Conservation (phyloP, 208 protist genomes). For the Trichomonas gallinae region DNA sequence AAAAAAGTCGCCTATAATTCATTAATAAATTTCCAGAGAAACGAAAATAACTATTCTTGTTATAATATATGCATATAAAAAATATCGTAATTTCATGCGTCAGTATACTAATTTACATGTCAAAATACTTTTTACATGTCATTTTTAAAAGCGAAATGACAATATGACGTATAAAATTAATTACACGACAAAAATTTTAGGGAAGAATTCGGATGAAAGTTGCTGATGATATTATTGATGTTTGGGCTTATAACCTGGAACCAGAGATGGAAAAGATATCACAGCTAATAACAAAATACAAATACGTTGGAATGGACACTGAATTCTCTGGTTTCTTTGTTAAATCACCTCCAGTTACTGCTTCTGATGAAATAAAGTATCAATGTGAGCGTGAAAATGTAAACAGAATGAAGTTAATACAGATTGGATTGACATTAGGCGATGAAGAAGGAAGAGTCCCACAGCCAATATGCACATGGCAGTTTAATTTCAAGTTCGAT, state of each 20-base stretch:
- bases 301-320: conserved; percentile 86
- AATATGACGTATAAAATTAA: neutral
- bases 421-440: conserved; percentile 89
- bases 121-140: too few species aligned
- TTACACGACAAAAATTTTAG: too few species aligned
- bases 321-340: conserved; percentile 90
- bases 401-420: conserved; percentile 94
- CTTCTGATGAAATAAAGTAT: neutral
- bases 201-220: neutral
- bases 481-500: conserved; percentile 97
- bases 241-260: conserved; percentile 85
- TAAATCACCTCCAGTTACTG: neutral
- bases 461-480: conserved; percentile 76
- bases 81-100: too few species aligned
- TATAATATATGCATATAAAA: too few species aligned
- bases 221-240: conserved; percentile 54
- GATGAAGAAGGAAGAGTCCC: conserved; percentile 81
- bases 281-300: conserved; percentile 75
- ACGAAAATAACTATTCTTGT: too few species aligned
- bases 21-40: too few species aligned
- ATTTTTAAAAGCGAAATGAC: too few species aligned
- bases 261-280: conserved; percentile 78
- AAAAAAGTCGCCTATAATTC: too few species aligned
- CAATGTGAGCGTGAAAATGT: conserved; percentile 43
- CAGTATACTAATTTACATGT: too few species aligned